Conservation (phyloP, 768 basidiomycete species). For the Collybia mongolica region DNA sequence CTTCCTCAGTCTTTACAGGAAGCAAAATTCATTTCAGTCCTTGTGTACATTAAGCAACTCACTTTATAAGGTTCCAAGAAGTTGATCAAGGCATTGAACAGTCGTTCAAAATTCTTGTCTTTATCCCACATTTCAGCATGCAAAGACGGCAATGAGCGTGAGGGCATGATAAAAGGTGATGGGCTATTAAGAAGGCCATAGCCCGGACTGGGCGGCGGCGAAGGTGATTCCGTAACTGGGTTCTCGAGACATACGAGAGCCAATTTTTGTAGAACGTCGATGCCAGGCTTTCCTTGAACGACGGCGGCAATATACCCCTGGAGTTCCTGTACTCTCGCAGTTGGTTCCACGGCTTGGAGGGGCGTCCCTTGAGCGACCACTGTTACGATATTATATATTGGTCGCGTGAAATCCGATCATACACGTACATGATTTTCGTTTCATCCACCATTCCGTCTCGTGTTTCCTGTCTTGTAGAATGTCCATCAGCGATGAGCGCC, state of each 20-base stretch:
- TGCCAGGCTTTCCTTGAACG: conserved; percentile 48
- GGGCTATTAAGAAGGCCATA: conserved; percentile 52
- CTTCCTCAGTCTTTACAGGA: conserved; percentile 50
- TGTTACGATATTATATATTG: conserved; percentile 19
- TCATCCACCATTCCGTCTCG: conserved; percentile 84
- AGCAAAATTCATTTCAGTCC: neutral
- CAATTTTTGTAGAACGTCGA: conserved; percentile 61
- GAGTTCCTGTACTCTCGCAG: conserved; percentile 49
- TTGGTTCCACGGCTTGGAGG: conserved; percentile 33
- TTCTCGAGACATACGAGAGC: conserved; percentile 63
- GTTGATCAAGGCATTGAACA: conserved; percentile 64
- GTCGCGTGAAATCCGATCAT: neutral
- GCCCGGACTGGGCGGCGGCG: conserved; percentile 57
- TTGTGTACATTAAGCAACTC: conserved; percentile 16
- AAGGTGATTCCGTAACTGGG: conserved; percentile 48
- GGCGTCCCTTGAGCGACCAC: conserved; percentile 52
- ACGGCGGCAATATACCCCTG: conserved; percentile 53
- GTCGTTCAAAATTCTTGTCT: conserved; percentile 64
- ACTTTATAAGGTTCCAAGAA: conserved; percentile 69
- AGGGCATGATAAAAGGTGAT: conserved; percentile 48
- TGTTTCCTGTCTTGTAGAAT: conserved; percentile 65
- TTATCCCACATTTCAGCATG: conserved; percentile 70
- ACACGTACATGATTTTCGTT: conserved; percentile 65
- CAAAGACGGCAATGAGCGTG: conserved; percentile 41
- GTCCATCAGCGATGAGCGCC: conserved; percentile 61